A percentile compares a stretch with the other conserved stretches of the same genome.
Evolutionary conservation across 495 filamentous ascomycete species (phyloP).

Genomic region (Glonium stellatum): DNA sequence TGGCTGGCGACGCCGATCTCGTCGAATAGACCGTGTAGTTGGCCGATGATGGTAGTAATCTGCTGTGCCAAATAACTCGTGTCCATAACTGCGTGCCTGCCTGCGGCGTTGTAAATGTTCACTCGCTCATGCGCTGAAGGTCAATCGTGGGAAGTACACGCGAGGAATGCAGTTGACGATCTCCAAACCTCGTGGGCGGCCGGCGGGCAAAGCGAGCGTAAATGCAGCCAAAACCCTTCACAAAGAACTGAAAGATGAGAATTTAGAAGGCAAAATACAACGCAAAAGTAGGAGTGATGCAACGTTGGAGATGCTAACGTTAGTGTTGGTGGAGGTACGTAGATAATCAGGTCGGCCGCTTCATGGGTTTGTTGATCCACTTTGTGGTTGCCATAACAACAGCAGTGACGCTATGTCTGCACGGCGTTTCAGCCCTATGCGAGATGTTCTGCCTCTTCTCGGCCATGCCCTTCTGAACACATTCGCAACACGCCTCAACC

Average conservation of each 20-base stretch:
- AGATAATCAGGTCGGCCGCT: background rate
- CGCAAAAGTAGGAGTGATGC: constrained; percentile 9
- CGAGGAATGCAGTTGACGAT: constrained; percentile 18
- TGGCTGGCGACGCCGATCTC: constrained; percentile 87
- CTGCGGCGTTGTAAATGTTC: constrained; percentile 17
- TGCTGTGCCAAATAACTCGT: constrained; percentile 86
- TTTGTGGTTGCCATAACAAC: background rate
- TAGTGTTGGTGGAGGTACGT: constrained; percentile 1
- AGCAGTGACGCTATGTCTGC: background rate
- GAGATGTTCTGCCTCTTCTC: too few species aligned
- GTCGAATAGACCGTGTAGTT: constrained; percentile 89
- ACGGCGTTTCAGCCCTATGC: background rate
- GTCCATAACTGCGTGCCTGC: constrained; percentile 55
- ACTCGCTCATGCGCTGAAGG: constrained; percentile 27
- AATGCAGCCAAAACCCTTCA: background rate
- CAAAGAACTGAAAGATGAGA: background rate
- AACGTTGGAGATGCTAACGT: constrained; percentile 13
- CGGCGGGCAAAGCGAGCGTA: constrained; percentile 1
- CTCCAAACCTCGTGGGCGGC: background rate
- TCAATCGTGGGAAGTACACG: constrained; percentile 13
- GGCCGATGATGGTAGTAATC: constrained; percentile 82
- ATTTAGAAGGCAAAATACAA: background rate
- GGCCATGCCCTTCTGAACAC: too few species aligned
- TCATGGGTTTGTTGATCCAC: background rate
- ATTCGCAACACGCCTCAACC: too few species aligned